Evolutionary conservation across 495 filamentous ascomycete species (phyloP), one percentile per base, ranked within the genome.

Genomic region (Darksidea phi): DNA sequence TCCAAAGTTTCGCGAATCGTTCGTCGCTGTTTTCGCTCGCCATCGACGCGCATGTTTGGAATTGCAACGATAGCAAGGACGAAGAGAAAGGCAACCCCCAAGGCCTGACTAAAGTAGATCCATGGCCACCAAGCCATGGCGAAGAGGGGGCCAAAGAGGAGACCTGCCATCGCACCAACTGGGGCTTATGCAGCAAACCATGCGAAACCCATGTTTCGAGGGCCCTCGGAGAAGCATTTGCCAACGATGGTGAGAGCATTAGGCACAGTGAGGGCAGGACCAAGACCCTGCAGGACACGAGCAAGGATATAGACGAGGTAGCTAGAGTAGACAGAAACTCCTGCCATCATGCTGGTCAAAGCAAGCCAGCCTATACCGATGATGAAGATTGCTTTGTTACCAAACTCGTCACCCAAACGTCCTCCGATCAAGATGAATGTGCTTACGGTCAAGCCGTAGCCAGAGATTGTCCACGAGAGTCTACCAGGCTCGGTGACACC

Each of bases 201-300:
- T 6, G 51, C n/a, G 32, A 70, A 68, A 2, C 58, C 52, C 45
- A 66, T 73, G 1, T 58, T 60, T 26, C 57, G 58, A 32, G 45
- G 58, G 37, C 17, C 37, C 17, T 66, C 67, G 5, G 45, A 32
- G 0, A 68, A 68, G 46, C 77, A 79, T 13, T 74, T 71, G 6
- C 75, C 78, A 0, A 84, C 64, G 20, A 84, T 65, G 1, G 77
- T 79, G 24, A 82, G 58, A 0, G 76, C 74, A 62, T 80, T 84
- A 0, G 81, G 77, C 21, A 84, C 68, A 2, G 79, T 62, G 24
- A 82, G 67, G 0, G 80, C 80, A 1, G 80, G 76, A 0, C 81
- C 83, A 5, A 84, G 66, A 5, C 82, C 83, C 13, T 80, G 76
- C 6, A 84, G 61, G 1, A 75, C 77, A 15, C 81, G 75, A 42